Evolutionary conservation across 73 alveolate species (phyloP), one percentile per base, ranked within the genome.

Genomic region (Paramecium octaurelia): DNA sequence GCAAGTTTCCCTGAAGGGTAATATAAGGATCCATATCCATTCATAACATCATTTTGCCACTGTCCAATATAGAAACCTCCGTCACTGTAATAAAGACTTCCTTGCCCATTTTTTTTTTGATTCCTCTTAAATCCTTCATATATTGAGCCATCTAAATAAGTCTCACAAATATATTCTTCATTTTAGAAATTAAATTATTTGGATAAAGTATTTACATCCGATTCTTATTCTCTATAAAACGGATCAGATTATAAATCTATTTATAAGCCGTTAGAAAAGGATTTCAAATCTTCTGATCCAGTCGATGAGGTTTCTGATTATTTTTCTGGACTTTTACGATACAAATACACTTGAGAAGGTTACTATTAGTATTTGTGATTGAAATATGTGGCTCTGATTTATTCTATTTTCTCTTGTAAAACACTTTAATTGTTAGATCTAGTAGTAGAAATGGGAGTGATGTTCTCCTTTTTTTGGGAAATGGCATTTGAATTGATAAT

Each of bases 1-100:
- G 76, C 91, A 44, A 80, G 14, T 24, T 80, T 80, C 3, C 91
- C 91, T 31, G 91, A 80, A 23, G 91, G 91, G 44, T 80, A 80
- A 46, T 80, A 80, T 23, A 80, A 46, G 24, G 91, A 80, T 2
- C 91, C 91, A 80, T 42, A 80, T 11, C 91, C 91, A 46, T 44
- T 44, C 75, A 80, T 80, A 8, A 40, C 34, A 80, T 80, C 75
- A 40, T 46, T 80, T 20, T 80, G n/a, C 91, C 91, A 80, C 46
- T 80, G 46, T n/a, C 91, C 91, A 24, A 80, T 80, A 18, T 80
- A 43, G 16, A 80, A 80, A 24, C 58, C 43, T 12, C 91, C 91
- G 46, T 80, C 91, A 3, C n/a, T 48, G 12, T 80, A 43, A 21
- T 80, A 80, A 21, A 80, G 18, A 80, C 76, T 80, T 23, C 91